Evolutionary conservation across 352 stramenopile species (phyloP), one percentile per base, ranked within the genome.

Genomic region (Aphanomyces euteiches): DNA sequence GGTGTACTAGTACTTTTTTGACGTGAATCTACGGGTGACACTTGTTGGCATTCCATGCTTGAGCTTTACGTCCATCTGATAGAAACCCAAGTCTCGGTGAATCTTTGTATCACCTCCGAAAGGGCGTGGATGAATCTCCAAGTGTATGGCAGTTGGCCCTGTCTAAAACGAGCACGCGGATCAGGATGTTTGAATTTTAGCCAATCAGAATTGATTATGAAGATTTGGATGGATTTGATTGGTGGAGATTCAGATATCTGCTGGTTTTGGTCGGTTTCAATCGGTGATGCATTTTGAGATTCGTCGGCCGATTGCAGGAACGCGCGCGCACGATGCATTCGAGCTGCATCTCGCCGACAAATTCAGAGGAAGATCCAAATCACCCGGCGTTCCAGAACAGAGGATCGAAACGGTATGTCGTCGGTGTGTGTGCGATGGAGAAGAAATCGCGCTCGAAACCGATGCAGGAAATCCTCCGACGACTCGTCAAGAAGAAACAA

Each of bases 351-450:
- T 61, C 54, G 54, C 34, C 54, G 54, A 40, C 54, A 61, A 37
- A 13, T 10, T 61, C 54, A 37, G 54, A 61, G 5, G 54, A 61
- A 10, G 54, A 61, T 37, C 54, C 54, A 17, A 61, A 61, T 37
- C 17, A 61, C 21, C 54, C 54, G 15, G 17, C 19, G 17, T 61
- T 61, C 54, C 54, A 61, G n/a, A 67, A 40, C 17, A 12, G 17
- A 21, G 54, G 12, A 12, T 7, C 28, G 12, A 58, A 60, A 8
- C 48, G 88, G 72, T 93, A 93, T 69, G 84, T 93, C 13, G 84
- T 99, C 5, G 97, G 96, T 39, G 96, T 99, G 48, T 99, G 97
- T 74, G 97, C 97, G 53, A 99, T 99, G 97, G 95, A 98, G 78
- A 99, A 99, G 79, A 99, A 99, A 83, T 97, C 96, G 60, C 76